A percentile compares a stretch with the other conserved stretches of the same genome.
Evolutionary conservation across 768 basidiomycete genomes (phyloP).

Genomic region (Coprinellus micaceus): DNA sequence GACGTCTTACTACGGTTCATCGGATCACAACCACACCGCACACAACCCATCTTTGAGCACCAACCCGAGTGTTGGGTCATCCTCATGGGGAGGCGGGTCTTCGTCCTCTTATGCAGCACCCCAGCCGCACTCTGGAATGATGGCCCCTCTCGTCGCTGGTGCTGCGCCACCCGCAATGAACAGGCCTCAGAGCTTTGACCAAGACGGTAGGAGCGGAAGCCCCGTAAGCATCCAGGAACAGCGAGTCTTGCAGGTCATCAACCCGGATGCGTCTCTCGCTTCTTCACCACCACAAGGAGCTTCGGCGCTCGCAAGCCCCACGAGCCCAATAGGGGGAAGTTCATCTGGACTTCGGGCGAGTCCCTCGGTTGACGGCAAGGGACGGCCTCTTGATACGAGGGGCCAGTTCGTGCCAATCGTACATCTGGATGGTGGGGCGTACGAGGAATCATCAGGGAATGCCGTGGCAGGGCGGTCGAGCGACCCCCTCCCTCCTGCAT

Average conservation of each 20-base stretch:
- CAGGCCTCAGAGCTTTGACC: background rate
- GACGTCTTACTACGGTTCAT: background rate
- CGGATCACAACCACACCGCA: background rate
- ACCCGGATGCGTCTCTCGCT: conserved; percentile 24
- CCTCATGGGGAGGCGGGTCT: background rate
- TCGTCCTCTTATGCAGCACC: background rate
- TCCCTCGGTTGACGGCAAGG: conserved; percentile 26
- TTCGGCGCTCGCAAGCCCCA: conserved; percentile 27
- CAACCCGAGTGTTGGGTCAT: background rate
- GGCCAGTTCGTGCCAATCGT: conserved; percentile 33
- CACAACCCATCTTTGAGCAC: background rate
- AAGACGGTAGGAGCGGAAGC: conserved; percentile 32
- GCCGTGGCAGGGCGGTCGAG: background rate
- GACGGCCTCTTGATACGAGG: conserved; percentile 21
- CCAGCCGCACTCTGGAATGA: background rate
- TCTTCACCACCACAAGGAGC: conserved; percentile 3
- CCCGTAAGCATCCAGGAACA: conserved; percentile 40
- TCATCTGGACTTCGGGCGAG: background rate
- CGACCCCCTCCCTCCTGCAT: no score
- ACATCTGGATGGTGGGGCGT: conserved; percentile 37
- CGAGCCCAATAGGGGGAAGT: no score
- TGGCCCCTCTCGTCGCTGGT: background rate
- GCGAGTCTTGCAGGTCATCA: conserved; percentile 38
- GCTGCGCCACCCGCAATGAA: background rate
- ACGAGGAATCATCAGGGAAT: conserved; percentile 22